Evolutionary conservation across 1,284 basidiomycete species (phyloP), one percentile per base, ranked within the genome.

Genomic region (Tilletia caries): DNA sequence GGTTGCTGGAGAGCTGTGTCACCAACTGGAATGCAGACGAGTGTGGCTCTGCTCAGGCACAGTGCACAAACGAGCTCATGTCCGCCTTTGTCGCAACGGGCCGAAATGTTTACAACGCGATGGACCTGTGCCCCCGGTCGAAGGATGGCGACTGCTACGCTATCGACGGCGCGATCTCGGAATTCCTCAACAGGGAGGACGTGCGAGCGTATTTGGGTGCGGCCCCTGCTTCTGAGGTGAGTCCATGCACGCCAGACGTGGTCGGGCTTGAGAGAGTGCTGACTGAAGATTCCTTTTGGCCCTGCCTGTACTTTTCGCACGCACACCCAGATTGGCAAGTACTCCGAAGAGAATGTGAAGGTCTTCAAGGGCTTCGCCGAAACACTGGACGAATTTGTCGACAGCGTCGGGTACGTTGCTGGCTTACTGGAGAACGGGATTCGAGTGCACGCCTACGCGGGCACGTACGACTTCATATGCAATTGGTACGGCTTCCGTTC

Each of bases 91-190:
- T 70, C n/a, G 65, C 67, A 44, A 78, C 77, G 3, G 75, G 73
- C 2, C 72, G 72, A 65, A 79, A 79, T 43, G 77, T 77, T 13
- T 79, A 80, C 74, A 77, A 80, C 69, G 74, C 78, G 66, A 71
- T 71, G 52, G 78, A 79, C 66, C 68, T 69, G 32, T 79, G 77
- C 69, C 10, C 48, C 6, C n/a, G 48, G 10, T 50, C 48, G 48
- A 27, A 50, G 13, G 20, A 23, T 8, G 48, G 48, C 10, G 48
- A 50, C 48, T 50, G 48, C n/a, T 50, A 50, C 48, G 48, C 37
- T 15, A 60, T 60, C 20, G 54, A 60, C 32, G 54, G 54, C 12
- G 54, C 54, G 8, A 60, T 60, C 8, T 18, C 10, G 2, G 54
- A 60, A 20, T 60, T 60, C 54, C 54, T 60, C 54, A 60, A 60